Evolutionary conservation across 257 asterid species (phyloP), one percentile per base, ranked within the genome.

Genomic region (Verbascum thapsus): DNA sequence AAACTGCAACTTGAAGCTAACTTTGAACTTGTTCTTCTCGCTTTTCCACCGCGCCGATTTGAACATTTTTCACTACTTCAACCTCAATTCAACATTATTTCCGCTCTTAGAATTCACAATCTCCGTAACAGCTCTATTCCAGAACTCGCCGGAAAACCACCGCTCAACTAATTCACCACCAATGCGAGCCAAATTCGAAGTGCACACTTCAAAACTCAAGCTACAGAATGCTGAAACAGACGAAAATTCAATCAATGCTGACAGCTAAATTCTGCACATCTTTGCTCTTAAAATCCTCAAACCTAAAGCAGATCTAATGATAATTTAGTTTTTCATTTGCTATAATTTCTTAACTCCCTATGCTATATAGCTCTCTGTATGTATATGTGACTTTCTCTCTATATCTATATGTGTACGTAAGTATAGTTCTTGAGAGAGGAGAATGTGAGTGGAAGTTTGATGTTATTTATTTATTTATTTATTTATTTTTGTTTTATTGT

Each of bases 1-100:
- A 78, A 90, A 94, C 79, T 83, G 96, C 87, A 94, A 72, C 81
- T 83, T 90, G 82, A 90, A 94, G 55, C 75, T 92, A 70, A 80
- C 90, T 77, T 84, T 94, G 87, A 94, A 74, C 88, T 84, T 90
- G 86, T 82, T 85, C 86, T 85, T 94, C 67, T 94, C 97, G 73
- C 86, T 80, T 81, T 88, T 85, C 99, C 97, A 94, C 83, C 87
- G 67, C 75, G 75, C 85, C 55, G 97, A 74, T 88, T 84, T 84
- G 58, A 94, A 90, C 99, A 94, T 94, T 68, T n/a, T 82, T 64
- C 51, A 57, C 72, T 15, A 43, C 16, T 53, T 64, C 10, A 53
- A 77, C 66, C 68, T 75, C 87, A 78, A 72, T 50, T 34, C 39
- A 76, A 59, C 86, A 76, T 69, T 43, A 58, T 47, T 44, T 53